Evolutionary conservation across 2,329 filamentous ascomycete species (phyloP), one percentile per base, ranked within the genome.

Genomic region (Neopestalotiopsis clavispora): DNA sequence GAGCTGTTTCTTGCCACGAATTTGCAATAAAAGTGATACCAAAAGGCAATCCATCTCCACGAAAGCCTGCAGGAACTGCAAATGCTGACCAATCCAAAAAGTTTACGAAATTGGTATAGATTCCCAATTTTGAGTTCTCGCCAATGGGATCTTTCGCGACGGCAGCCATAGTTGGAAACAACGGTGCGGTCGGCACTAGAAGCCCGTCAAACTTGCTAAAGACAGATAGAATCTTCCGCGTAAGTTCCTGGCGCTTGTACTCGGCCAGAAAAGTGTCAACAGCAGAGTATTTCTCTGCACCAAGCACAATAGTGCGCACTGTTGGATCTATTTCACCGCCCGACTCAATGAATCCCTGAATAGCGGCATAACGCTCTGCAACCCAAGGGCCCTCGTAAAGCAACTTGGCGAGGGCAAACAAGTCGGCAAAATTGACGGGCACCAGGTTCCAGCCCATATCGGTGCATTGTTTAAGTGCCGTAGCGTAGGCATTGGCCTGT

Each of bases 41-140:
- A 66, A 82, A 82, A 0, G 80, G 80, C 6, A 82, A 72, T 0
- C 78, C 78, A 42, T 81, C 78, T 0, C 71, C 45, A 1, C 80
- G 70, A 45, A 80, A 81, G 1, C 84, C 84, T 0, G 87, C 87
- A 1, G 86, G 86, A n/a, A 89, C 80, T 1, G 85, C 82, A 10
- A 88, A 72, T 2, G 84, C 86, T 52, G 84, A 85, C 72, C 89
- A 81, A 75, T 90, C 88, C 20, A 90, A 76, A 34, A 90, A 86
- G 72, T 90, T 90, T 17, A 84, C 89, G 73, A 86, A 89, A 73
- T 90, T 88, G 0, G 87, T 89, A 68, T 89, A 90, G 28, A 82
- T 84, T 5, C 87, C 86, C 5, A 89, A 74, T 3, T 81, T 76
- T 4, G 85, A 85, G 72, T 90, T 90, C 73, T 86, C 82, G 17